phyloP scores from a whole-genome alignment of 441 rosid species.

The Jatropha multifida region DNA sequence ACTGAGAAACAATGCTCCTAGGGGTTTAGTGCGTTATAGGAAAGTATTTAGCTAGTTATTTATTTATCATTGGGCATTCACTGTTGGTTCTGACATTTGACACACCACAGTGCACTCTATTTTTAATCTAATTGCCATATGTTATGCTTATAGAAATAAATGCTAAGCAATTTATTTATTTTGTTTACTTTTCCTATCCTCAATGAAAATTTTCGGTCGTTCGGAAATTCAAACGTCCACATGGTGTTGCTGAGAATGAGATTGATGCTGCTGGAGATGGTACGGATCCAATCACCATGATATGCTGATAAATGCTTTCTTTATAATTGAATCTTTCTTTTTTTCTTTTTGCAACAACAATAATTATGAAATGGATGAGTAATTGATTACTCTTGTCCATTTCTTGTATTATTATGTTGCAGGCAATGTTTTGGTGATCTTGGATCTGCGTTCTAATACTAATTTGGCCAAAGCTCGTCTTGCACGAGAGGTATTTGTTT shows the following conservation, averaged over 20 bases:
- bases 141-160: too few species aligned
- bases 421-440: slow-evolving; percentile 89
- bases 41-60: too few species aligned
- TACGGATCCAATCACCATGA: slow-evolving; percentile 14
- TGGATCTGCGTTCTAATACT: slow-evolving; percentile 81
- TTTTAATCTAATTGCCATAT: too few species aligned
- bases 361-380: too few species aligned
- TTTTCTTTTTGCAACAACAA: not conserved
- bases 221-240: slow-evolving; percentile 76
- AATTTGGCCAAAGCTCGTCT: slow-evolving; percentile 76
- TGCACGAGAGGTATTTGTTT: slow-evolving; percentile 82
- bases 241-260: slow-evolving; percentile 67
- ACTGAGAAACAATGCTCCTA: too few species aligned
- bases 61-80: too few species aligned
- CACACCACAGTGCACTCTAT: too few species aligned
- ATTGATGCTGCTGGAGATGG: slow-evolving; percentile 95
- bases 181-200: not conserved
- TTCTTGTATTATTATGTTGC: slow-evolving; percentile 13
- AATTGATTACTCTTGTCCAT: too few species aligned
- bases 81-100: too few species aligned
- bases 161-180: not conserved
- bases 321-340: not conserved
- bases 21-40: too few species aligned
- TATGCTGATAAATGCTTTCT: not conserved
- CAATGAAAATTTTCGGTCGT: slow-evolving; percentile 47